Conservation (phyloP, 164 flowering plant genomes). For the Akebia trifoliata region DNA sequence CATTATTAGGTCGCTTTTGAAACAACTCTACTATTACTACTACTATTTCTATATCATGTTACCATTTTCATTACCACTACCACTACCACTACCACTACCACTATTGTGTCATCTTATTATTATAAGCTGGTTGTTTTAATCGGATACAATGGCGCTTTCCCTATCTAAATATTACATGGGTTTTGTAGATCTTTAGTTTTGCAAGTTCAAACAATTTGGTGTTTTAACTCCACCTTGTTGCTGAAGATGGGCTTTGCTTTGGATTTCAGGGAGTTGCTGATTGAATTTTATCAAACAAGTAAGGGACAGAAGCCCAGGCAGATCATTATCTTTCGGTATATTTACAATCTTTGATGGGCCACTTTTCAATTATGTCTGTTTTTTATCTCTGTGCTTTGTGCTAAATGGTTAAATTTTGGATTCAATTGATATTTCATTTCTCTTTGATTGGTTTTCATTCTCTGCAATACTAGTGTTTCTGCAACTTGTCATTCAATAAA, state of each 20-base stretch:
- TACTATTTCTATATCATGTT: neutral
- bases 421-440: too few species aligned
- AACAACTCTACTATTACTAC: too few species aligned
- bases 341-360: neutral
- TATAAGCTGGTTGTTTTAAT: too few species aligned
- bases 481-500: too few species aligned
- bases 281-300: conserved; percentile 64
- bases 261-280: conserved; percentile 54
- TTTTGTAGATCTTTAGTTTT: too few species aligned
- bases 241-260: neutral
- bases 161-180: too few species aligned
- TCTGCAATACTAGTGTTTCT: too few species aligned
- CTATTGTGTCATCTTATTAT: too few species aligned
- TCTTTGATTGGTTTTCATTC: too few species aligned
- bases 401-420: too few species aligned
- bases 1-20: conserved; percentile 83
- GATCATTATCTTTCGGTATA: conserved; percentile 73
- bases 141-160: too few species aligned
- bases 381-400: neutral
- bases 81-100: neutral
- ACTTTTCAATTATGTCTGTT: neutral
- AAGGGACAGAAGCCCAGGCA: conserved; percentile 61
- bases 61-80: neutral
- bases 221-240: neutral
- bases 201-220: neutral